Base-by-base conservation (phyloP, 352 stramenopile genomes). In the Pythium myriotylum region DNA sequence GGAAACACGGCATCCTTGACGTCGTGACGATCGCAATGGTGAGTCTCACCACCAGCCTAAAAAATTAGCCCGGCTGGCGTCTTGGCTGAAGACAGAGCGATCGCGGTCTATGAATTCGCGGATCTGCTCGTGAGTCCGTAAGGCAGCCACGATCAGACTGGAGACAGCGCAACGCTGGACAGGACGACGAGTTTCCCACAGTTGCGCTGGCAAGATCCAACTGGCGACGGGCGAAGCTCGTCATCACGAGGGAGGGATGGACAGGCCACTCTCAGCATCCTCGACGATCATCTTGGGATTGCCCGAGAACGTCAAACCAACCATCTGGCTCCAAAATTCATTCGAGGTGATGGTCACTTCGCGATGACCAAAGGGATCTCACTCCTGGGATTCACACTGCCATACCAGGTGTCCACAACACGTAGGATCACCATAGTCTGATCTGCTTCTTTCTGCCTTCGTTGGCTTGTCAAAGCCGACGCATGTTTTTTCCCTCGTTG, bases 281-380 rank as follows among this genome's bases (percentile, higher is more conserved):
- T 43, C 4, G 24, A 26, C 46, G 42, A 22, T 39, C 35, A 47
- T 23, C 14, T 24, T 23, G 33, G 33, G 35, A 57, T 54, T 9
- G n/a, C 17, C 22, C 20, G 9, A 16, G 35, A 24, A 24, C 52
- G 37, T 50, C 40, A 59, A 42, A 59, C 39, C 39, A 51, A 59
- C 52, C 52, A 50, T 59, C 37, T 59, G 52, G 24, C 47, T 35
- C 29, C 29, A 35, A 35, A 35, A 35, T 35, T 43, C 13, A 17
- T 43, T 43, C 37, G 37, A 20, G 17, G 17, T 43, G 37, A 43
- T 20, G 13, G 37, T 20, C 37, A 43, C 17, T 20, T 43, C 37
- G 4, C 13, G 37, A 43, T 43, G 37, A 43, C n/a, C 37, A 43
- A 43, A 43, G 37, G n/a, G n/a, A 20, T 43, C 37, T 35, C 29